Percentiles rank a stretch among this genome's conserved stretches.
phyloP scores from a whole-genome alignment of 1,139 yeast genomes.

The Yamadazyma kanchanaburiensis region DNA sequence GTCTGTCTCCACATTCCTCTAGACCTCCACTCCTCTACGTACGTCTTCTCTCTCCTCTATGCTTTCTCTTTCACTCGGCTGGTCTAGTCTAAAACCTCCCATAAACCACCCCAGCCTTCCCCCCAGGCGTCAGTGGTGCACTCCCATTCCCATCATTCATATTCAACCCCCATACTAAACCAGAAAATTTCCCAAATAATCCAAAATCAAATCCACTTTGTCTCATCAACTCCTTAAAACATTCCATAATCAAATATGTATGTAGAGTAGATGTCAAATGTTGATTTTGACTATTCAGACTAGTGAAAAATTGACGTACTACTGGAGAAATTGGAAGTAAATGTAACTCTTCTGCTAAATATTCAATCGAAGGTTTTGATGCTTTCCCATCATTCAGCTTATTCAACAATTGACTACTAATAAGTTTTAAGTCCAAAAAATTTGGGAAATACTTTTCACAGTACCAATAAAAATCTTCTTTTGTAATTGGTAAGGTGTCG shows the following conservation, averaged over 20 bases:
- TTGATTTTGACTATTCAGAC: conserved; percentile 29
- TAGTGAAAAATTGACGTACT: conserved; percentile 45
- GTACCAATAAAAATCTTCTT: conserved; percentile 74
- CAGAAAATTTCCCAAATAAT: conserved; percentile 42
- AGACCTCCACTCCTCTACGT: no score
- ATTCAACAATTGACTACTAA: conserved; percentile 54
- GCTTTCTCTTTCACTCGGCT: no score
- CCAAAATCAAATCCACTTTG: conserved; percentile 33
- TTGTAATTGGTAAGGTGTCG: conserved; percentile 75
- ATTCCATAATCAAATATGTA: conserved; percentile 56
- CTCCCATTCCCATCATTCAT: no score
- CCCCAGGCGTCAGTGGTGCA: no score
- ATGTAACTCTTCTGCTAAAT: conserved; percentile 57
- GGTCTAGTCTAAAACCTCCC: no score
- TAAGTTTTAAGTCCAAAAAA: conserved; percentile 77
- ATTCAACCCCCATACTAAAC: conserved; percentile 54
- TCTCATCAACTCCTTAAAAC: conserved; percentile 53
- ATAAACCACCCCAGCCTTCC: neutral
- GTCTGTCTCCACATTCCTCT: no score
- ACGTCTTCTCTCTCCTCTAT: no score
- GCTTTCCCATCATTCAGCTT: conserved; percentile 19
- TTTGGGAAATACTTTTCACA: conserved; percentile 74
- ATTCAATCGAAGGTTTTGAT: conserved; percentile 44
- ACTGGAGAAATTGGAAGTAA: conserved; percentile 49
- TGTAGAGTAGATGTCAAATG: conserved; percentile 47